A percentile compares a stretch with the other conserved stretches of the same genome.
Evolutionary conservation across 2,329 filamentous ascomycete genomes (phyloP).

Genomic region (Leptographium flavum): DNA sequence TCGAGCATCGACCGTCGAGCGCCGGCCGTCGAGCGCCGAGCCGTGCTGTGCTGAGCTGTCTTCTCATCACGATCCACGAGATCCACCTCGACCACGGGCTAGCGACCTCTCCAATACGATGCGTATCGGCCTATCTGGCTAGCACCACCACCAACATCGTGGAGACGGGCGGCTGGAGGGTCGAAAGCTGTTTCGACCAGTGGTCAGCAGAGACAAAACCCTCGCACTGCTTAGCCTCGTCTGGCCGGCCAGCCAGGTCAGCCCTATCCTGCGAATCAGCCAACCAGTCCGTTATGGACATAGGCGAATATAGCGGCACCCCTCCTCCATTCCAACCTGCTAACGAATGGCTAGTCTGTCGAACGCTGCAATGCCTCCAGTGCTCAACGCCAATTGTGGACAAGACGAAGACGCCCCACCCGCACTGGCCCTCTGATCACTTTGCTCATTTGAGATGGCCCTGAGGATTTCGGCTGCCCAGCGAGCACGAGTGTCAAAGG

Average conservation of each 20-base stretch:
- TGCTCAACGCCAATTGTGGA: neutral
- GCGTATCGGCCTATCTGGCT: too few relatives aligned
- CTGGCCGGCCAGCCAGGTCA: constrained; percentile 1
- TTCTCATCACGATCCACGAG: too few relatives aligned
- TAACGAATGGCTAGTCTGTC: neutral
- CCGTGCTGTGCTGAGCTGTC: too few relatives aligned
- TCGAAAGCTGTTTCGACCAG: too few relatives aligned
- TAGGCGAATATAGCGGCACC: neutral
- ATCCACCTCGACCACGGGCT: too few relatives aligned
- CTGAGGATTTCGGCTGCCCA: too few relatives aligned
- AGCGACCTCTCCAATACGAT: too few relatives aligned
- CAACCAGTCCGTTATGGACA: neutral
- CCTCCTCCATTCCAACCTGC: neutral
- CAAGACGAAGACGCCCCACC: neutral
- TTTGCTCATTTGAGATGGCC: neutral
- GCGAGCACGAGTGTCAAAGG: too few relatives aligned
- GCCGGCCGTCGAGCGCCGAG: too few relatives aligned
- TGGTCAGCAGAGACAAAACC: neutral
- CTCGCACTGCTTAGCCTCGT: constrained; percentile 3
- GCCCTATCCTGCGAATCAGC: neutral
- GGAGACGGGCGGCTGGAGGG: neutral
- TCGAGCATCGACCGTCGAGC: too few relatives aligned
- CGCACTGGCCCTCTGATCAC: neutral
- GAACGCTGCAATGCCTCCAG: neutral
- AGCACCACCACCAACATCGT: too few relatives aligned